Percentiles rank a stretch among this genome's conserved stretches.
phyloP scores from a whole-genome alignment of 805 yeast species.

The Candida glaebosa region DNA sequence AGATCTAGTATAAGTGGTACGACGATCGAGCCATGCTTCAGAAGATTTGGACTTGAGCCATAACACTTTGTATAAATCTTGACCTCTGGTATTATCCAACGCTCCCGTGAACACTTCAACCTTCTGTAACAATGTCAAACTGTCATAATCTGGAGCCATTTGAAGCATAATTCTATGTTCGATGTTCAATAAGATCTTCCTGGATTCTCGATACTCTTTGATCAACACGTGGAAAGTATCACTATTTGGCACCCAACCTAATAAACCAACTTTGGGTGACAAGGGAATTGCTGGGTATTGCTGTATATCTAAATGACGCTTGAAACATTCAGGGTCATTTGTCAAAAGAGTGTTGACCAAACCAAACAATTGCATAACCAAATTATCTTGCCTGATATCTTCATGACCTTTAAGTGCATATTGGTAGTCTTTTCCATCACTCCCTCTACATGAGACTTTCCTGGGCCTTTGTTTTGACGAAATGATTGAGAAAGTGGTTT shows the following conservation, averaged over 20 bases:
- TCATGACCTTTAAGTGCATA: constrained; percentile 91
- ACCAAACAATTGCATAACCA: constrained; percentile 97
- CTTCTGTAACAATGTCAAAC: constrained; percentile 81
- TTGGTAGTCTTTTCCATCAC: constrained; percentile 88
- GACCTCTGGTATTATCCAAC: constrained; percentile 91
- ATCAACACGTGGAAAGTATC: constrained; percentile 95
- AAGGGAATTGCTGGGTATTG: constrained; percentile 91
- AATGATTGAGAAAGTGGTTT: constrained; percentile 79
- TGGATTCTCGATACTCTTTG: constrained; percentile 86
- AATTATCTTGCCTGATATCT: constrained; percentile 94
- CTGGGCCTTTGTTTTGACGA: constrained; percentile 97
- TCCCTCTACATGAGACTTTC: constrained; percentile 71
- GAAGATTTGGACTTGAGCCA: constrained; percentile 96
- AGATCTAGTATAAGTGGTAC: constrained; percentile 94
- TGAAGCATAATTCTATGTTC: constrained; percentile 95
- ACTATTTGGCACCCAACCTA: constrained; percentile 97
- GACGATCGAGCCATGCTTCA: constrained; percentile 96
- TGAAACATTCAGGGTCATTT: constrained; percentile 93
- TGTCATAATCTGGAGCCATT: constrained; percentile 97
- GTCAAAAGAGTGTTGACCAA: constrained; percentile 85
- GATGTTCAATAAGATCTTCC: constrained; percentile 83
- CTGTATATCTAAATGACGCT: constrained; percentile 90
- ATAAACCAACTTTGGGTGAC: constrained; percentile 93
- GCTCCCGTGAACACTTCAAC: constrained; percentile 97
- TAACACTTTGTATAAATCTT: constrained; percentile 88